Percentiles rank a stretch among this genome's conserved stretches.
These are phyloP conservation scores for Cercospora sp. DNA, from an alignment of 2,329 filamentous ascomycete species.

Conservation along the genomic window DNA sequence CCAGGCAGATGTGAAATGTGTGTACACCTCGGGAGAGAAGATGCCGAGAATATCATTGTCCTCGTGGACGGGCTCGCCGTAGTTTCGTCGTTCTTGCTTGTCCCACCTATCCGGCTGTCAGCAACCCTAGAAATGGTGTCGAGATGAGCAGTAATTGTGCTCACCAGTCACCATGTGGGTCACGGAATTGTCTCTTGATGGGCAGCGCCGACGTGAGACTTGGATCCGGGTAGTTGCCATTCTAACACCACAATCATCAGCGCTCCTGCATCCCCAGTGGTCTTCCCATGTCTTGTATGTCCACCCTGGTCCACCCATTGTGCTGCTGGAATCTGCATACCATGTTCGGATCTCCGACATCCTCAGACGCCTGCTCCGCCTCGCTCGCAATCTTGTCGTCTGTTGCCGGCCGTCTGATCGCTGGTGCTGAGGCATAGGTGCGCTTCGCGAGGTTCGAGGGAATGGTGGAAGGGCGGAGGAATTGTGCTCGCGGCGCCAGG, in stretches of 20 bases:
- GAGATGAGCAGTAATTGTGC: not conserved
- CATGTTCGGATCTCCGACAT: constrained; percentile 37
- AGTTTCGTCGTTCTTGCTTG: constrained; percentile 95
- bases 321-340: constrained; percentile 24
- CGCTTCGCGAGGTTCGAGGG: constrained; percentile 29
- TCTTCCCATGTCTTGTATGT: not conserved
- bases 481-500: constrained; percentile 34
- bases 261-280: not conserved
- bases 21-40: constrained; percentile 87
- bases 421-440: constrained; percentile 28
- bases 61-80: constrained; percentile 93
- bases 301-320: not conserved
- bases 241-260: constrained; percentile 53
- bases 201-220: constrained; percentile 49
- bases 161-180: constrained; percentile 82
- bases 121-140: not conserved
- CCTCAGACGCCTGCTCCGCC: constrained; percentile 34
- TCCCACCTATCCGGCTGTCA: constrained; percentile 63
- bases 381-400: constrained; percentile 31
- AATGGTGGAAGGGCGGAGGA: constrained; percentile 28
- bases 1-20: constrained; percentile 72
- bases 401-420: constrained; percentile 22
- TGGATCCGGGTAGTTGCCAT: constrained; percentile 81
- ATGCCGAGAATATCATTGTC: constrained; percentile 92
- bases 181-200: constrained; percentile 87